Conservation (phyloP, 1,284 basidiomycete genomes). For the Cryptococcus sp. region DNA sequence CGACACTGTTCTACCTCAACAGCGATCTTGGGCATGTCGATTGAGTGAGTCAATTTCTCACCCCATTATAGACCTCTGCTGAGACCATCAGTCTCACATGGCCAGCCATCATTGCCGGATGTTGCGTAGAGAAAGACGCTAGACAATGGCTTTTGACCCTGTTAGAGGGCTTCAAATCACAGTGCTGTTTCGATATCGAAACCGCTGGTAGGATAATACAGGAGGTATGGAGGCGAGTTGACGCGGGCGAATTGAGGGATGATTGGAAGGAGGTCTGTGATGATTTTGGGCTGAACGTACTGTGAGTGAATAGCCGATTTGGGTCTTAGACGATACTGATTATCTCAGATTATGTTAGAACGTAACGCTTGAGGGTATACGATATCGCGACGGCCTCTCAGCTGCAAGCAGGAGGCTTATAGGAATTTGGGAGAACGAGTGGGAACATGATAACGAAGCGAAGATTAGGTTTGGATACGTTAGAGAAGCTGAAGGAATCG, state of each 20-base stretch:
- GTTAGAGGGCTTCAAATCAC: constrained; percentile 52
- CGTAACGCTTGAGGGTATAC: too few species aligned
- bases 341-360: too few species aligned
- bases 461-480: too few species aligned
- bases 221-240: constrained; percentile 47
- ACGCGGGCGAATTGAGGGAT: constrained; percentile 25
- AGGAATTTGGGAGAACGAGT: too few species aligned
- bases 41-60: constrained; percentile 30
- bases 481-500: too few species aligned
- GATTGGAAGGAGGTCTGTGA: constrained; percentile 45
- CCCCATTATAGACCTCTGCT: neutral
- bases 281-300: constrained; percentile 35
- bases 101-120: constrained; percentile 53
- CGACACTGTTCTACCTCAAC: constrained; percentile 42
- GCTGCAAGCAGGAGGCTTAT: too few species aligned
- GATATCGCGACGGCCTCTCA: too few species aligned
- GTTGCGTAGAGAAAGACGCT: constrained; percentile 45
- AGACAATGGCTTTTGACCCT: constrained; percentile 49
- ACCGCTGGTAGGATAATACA: constrained; percentile 52
- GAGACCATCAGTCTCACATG: constrained; percentile 45
- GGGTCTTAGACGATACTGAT: too few species aligned
- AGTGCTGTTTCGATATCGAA: constrained; percentile 55
- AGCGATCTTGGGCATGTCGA: constrained; percentile 43
- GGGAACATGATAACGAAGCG: too few species aligned
- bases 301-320: constrained; percentile 17